Evolutionary conservation across 176 grass and related monocot genomes (phyloP), one percentile per base, ranked within the genome.

Genomic region (Bonia amplexicaulis): DNA sequence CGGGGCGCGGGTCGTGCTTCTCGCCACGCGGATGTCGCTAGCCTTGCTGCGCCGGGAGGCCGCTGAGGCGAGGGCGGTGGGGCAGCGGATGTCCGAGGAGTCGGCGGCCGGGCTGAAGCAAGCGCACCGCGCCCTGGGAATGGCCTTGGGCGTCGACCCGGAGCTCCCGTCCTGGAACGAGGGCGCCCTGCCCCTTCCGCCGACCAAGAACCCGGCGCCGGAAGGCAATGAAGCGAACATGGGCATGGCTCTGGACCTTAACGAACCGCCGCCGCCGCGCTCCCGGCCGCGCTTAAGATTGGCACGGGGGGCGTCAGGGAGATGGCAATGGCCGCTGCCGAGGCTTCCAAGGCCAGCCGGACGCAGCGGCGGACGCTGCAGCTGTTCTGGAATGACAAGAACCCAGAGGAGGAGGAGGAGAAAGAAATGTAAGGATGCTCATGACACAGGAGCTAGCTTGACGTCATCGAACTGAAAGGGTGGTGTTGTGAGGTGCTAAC

Each of bases 11-110:
- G 83, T 88, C 37, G 3, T 90, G 11, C 20, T 93, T n/a, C 42
- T 92, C 3, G 88, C 73, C 1, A 53, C 83, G 9, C 76, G 70
- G 20, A 31, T 93, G 1, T 77, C 93, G 14, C 68, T 89, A 0
- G 20, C 49, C 9, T 23, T 82, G 16, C 71, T 92, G 47, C 23
- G 29, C 8, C 79, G 69, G 12, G 86, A 79, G 7, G 85, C 73
- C 8, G 57, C 35, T 1, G n/a, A 20, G 22, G 77, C 78, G 15
- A 87, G 68, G 3, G 82, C 37, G 1, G 51, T 80, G 1, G 87
- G 83, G 8, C 86, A 92, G 2, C 70, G 78, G 67, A 73, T 80
- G 65, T 70, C 41, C 16, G 52, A 15, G 47, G 91, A 85, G 44
- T 90, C 96, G 0, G 31, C 6, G 1, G 45, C 27, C 37, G 63